phyloP scores from a whole-genome alignment of 2,329 filamentous ascomycete species.

The Epichloe bromicola region DNA sequence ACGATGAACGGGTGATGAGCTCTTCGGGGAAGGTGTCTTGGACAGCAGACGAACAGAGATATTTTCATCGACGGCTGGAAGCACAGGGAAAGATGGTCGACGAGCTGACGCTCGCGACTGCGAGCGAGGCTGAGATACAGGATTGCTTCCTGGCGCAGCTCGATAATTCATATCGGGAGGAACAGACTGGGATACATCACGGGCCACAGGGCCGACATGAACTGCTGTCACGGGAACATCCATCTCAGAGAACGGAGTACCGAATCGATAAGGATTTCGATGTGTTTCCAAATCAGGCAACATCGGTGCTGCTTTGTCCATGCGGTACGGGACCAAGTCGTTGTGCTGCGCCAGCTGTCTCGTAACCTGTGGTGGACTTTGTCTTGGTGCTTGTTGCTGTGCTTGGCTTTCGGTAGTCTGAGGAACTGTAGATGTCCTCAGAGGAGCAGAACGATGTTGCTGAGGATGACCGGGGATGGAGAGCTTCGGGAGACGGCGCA shows the following conservation, averaged over 20 bases:
- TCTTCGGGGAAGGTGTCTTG: conserved; percentile 19
- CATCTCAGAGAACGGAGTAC: conserved; percentile 83
- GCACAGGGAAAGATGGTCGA: conserved; percentile 53
- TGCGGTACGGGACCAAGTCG: conserved; percentile 35
- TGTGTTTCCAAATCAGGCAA: conserved; percentile 47
- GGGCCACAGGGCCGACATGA: conserved; percentile 56
- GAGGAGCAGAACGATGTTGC: conserved; percentile 14
- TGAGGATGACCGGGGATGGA: conserved; percentile 37
- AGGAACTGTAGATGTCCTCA: conserved; percentile 16
- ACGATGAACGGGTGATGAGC: conserved; percentile 22
- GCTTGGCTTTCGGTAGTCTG: conserved; percentile 13
- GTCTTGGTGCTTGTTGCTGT: conserved; percentile 13
- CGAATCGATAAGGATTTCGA: conserved; percentile 54
- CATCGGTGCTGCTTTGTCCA: conserved; percentile 36
- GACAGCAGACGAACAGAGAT: conserved; percentile 27
- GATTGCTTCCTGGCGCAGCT: conserved; percentile 20
- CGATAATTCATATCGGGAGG: conserved; percentile 86
- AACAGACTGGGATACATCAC: conserved; percentile 78
- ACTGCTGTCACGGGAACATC: conserved; percentile 73
- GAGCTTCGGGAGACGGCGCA: conserved; percentile 48
- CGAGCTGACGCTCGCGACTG: conserved; percentile 44
- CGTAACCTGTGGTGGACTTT: conserved; percentile 12
- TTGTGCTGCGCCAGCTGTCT: conserved; percentile 10
- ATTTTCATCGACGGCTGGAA: conserved; percentile 60
- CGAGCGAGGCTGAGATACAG: conserved; percentile 27